Conservation (phyloP, 345 rosid species). For the Euphorbia peplus region DNA sequence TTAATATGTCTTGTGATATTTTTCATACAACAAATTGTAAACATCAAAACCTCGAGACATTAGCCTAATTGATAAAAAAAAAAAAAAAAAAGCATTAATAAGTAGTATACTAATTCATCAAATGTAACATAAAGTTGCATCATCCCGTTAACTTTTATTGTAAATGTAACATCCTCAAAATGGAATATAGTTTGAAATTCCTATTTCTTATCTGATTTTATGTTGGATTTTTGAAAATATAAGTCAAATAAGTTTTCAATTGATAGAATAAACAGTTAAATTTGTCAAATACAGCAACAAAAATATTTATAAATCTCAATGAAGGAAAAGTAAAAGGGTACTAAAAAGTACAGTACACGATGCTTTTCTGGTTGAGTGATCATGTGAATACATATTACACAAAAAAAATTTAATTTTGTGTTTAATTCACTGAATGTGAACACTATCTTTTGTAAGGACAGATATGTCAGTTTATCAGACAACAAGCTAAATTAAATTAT, state of each 20-base stretch:
- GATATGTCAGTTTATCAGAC: background rate
- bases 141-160: too few species aligned
- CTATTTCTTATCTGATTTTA: background rate
- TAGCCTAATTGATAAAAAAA: too few species aligned
- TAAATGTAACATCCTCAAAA: too few species aligned
- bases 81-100: too few species aligned
- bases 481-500: background rate
- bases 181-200: too few species aligned
- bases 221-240: background rate
- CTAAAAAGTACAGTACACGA: background rate
- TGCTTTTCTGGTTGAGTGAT: background rate
- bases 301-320: background rate
- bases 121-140: too few species aligned
- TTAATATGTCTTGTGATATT: too few species aligned
- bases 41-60: too few species aligned
- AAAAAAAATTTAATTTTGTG: background rate
- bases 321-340: background rate
- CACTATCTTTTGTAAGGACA: background rate
- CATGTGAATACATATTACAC: background rate
- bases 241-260: background rate
- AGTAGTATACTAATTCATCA: too few species aligned
- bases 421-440: background rate
- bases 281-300: background rate
- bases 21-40: too few species aligned
- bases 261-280: background rate